phyloP scores from a whole-genome alignment of 2,329 filamentous ascomycete species.

The Fusarium redolens region DNA sequence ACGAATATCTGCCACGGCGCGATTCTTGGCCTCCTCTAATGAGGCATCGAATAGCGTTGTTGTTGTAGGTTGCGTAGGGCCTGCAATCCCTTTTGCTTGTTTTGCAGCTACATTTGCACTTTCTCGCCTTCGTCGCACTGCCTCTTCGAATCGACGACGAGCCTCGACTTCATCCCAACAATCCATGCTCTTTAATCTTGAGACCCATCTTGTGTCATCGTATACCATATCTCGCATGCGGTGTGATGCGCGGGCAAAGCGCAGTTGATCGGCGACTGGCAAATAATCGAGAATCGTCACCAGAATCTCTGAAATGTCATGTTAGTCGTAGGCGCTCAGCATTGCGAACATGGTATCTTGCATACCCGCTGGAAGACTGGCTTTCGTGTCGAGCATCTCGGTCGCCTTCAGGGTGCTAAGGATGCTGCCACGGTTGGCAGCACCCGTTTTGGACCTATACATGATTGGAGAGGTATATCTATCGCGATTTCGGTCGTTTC shows the following conservation, averaged over 20 bases:
- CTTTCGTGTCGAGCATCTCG: constrained; percentile 81
- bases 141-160: constrained; percentile 81
- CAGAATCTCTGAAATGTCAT: constrained; percentile 75
- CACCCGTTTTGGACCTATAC: constrained; percentile 58
- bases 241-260: constrained; percentile 84
- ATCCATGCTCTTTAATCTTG: constrained; percentile 84
- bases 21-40: constrained; percentile 70
- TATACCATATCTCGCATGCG: constrained; percentile 98
- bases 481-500: background rate
- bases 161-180: constrained; percentile 94
- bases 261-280: constrained; percentile 84
- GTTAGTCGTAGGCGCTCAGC: constrained; percentile 11
- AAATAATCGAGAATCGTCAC: constrained; percentile 90
- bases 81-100: constrained; percentile 29
- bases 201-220: constrained; percentile 95
- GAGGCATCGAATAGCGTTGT: constrained; percentile 80
- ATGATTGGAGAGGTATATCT: constrained; percentile 45
- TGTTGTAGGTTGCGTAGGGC: constrained; percentile 32
- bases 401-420: constrained; percentile 83
- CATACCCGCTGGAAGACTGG: constrained; percentile 84
- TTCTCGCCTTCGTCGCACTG: constrained; percentile 70
- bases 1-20: constrained; percentile 47
- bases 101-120: constrained; percentile 49
- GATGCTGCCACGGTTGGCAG: constrained; percentile 62
- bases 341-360: background rate